Evolutionary conservation across 2,329 filamentous ascomycete genomes (phyloP).

Genomic region (Hymenoscyphus fructigenus): DNA sequence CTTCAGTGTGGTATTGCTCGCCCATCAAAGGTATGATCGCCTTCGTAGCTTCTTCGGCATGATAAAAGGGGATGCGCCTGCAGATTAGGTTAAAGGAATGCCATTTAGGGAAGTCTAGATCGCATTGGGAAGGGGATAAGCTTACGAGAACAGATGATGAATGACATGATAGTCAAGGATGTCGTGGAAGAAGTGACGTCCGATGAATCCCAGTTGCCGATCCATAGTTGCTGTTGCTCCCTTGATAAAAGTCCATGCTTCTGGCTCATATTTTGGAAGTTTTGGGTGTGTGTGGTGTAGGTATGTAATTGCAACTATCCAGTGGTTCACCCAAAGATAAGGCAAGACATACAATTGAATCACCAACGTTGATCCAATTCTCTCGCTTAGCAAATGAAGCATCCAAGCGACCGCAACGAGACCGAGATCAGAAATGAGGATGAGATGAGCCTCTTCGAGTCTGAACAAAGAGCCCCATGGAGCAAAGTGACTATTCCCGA

Average conservation of each 20-base stretch:
- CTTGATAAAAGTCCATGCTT: slow-evolving; percentile 86
- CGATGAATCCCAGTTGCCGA: slow-evolving; percentile 92
- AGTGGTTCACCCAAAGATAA: slow-evolving; percentile 97
- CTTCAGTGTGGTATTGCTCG: slow-evolving; percentile 26
- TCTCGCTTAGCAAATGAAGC: slow-evolving; percentile 53
- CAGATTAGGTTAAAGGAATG: not conserved
- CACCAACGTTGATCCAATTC: slow-evolving; percentile 74
- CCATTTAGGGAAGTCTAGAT: too few relatives aligned
- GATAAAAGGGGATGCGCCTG: slow-evolving; percentile 78
- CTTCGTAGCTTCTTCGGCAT: slow-evolving; percentile 87
- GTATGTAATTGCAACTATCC: slow-evolving; percentile 78
- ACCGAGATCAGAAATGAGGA: slow-evolving; percentile 81
- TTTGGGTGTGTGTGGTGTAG: slow-evolving; percentile 93
- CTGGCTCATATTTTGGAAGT: slow-evolving; percentile 82
- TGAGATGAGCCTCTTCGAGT: slow-evolving; percentile 79
- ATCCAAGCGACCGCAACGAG: slow-evolving; percentile 64
- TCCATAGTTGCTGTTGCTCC: slow-evolving; percentile 93
- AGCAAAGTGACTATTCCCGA: slow-evolving; percentile 90
- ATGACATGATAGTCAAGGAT: slow-evolving; percentile 96
- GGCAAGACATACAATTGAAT: slow-evolving; percentile 89
- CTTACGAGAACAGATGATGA: slow-evolving; percentile 87
- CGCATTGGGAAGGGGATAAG: too few relatives aligned
- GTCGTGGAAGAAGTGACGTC: slow-evolving; percentile 82
- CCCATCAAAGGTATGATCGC: slow-evolving; percentile 65
- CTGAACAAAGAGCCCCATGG: slow-evolving; percentile 85